A percentile compares a stretch with the other conserved stretches of the same genome.
Evolutionary conservation across 1,284 basidiomycete genomes (phyloP).

Genomic region (Boletus sp.): DNA sequence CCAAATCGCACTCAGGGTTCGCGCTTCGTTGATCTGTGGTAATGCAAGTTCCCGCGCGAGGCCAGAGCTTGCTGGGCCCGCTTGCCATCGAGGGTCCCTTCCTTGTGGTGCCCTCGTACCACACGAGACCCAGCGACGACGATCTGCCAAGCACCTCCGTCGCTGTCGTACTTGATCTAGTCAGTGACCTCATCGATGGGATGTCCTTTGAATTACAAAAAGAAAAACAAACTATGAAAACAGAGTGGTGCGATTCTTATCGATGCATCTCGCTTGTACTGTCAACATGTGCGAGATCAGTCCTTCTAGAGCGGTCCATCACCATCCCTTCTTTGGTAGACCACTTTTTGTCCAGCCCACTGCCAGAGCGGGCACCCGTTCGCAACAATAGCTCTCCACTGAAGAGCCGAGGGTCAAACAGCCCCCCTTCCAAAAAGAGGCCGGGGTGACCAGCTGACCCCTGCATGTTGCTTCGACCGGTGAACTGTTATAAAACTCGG

Average conservation of each 20-base stretch:
- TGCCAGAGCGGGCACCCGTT: constrained; percentile 37
- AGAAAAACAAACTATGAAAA: constrained; percentile 30
- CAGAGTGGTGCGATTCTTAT: constrained; percentile 24
- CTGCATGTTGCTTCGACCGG: constrained; percentile 17
- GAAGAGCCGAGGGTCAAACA: constrained; percentile 22
- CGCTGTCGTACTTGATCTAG: not conserved
- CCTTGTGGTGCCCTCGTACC: constrained; percentile 22
- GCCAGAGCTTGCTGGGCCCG: not conserved
- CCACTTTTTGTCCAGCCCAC: constrained; percentile 36
- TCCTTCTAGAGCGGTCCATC: constrained; percentile 36
- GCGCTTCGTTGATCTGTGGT: constrained; percentile 18
- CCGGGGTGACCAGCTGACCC: constrained; percentile 18
- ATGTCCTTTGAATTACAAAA: constrained; percentile 19
- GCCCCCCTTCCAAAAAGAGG: constrained; percentile 18
- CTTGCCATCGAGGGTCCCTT: constrained; percentile 25
- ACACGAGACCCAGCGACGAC: constrained; percentile 6
- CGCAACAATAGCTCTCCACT: constrained; percentile 28
- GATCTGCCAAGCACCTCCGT: constrained; percentile 14
- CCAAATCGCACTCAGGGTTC: constrained; percentile 34
- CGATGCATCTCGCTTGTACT: constrained; percentile 28
- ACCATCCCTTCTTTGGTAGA: constrained; percentile 25
- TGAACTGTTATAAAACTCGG: constrained; percentile 27
- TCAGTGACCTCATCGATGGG: not conserved
- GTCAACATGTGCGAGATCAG: constrained; percentile 29
- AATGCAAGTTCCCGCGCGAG: constrained; percentile 4